Evolutionary conservation across 805 yeast species (phyloP), one percentile per base, ranked within the genome.

Genomic region (Schwanniomyces occidentalis): DNA sequence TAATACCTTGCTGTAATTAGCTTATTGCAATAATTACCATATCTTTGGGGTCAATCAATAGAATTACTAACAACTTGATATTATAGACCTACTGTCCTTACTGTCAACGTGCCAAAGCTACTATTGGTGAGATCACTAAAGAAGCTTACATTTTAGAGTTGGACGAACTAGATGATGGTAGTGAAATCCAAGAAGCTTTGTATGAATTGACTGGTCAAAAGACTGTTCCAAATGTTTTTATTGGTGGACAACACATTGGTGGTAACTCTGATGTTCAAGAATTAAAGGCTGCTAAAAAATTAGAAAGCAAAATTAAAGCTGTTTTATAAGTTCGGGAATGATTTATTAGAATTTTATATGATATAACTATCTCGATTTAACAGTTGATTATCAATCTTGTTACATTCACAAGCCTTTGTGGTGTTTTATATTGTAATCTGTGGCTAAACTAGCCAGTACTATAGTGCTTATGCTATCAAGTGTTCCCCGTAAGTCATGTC

Each of bases 221-320:
- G 48, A 88, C 97, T 24, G 98, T 91, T 43, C 99, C 99, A 44
- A 89, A 85, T 60, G 76, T 91, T 49, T 91, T 84, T 69, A 88
- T 91, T 59, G 80, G 73, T 30, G 96, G 96, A 42, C 75, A 90
- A 65, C 96, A 89, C 71, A 79, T 91, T 54, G 99, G 99, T 41
- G 99, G 99, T 43, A 87, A 89, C 75, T 82, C 90, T 24, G 96
- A 87, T 49, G 69, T 91, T 45, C 95, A 89, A 65, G 71, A 75
- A 34, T 74, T 90, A 58, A 71, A 76, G 48, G 71, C 79, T 16
- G 51, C 61, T 29, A 93, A 84, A 49, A 58, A 80, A 61, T 75
- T 87, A 54, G 76, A 73, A 39, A 38, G 46, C 24, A 52, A 58
- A 44, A 57, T 64, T 43, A 64, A 63, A 51, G 67, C 69, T 46